Evolutionary conservation across 2,329 filamentous ascomycete genomes (phyloP).

Genomic region (Aspergillus eucalypticola): DNA sequence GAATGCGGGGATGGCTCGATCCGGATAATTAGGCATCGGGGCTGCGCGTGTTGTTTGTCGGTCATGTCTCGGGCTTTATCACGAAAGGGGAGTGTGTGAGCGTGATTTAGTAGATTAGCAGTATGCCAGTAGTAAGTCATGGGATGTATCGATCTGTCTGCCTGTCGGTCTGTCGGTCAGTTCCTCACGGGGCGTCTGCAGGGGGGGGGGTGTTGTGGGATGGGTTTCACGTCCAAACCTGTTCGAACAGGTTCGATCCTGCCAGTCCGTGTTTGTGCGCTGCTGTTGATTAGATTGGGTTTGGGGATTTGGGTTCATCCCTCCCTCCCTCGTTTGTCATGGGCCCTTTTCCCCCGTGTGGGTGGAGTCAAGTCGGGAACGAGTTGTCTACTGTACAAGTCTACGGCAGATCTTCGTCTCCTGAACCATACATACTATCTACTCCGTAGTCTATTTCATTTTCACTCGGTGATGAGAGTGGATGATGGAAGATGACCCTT

Average conservation of each 20-base stretch:
- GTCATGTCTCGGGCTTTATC: no score
- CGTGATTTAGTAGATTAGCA: no score
- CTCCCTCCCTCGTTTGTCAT: background rate
- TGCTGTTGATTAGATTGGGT: slow-evolving; percentile 16
- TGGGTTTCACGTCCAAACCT: background rate
- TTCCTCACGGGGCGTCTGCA: background rate
- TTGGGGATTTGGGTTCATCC: slow-evolving; percentile 3
- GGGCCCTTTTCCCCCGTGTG: background rate
- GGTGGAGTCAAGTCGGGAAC: background rate
- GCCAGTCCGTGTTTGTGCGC: background rate
- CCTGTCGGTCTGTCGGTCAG: background rate
- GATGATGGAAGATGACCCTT: no score
- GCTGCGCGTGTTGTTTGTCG: background rate
- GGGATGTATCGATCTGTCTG: background rate
- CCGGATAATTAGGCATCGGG: background rate
- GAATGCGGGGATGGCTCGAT: slow-evolving; percentile 4
- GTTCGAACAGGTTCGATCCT: background rate
- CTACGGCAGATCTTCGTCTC: background rate
- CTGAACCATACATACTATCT: background rate
- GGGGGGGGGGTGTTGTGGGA: background rate
- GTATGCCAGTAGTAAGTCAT: no score
- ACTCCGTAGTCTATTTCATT: no score
- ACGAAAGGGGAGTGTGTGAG: no score
- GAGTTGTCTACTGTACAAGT: background rate
- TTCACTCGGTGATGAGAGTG: background rate